These are phyloP conservation scores for Typha latifolia DNA, from an alignment of 176 grass and related monocot species.

Conservation along the genomic window DNA sequence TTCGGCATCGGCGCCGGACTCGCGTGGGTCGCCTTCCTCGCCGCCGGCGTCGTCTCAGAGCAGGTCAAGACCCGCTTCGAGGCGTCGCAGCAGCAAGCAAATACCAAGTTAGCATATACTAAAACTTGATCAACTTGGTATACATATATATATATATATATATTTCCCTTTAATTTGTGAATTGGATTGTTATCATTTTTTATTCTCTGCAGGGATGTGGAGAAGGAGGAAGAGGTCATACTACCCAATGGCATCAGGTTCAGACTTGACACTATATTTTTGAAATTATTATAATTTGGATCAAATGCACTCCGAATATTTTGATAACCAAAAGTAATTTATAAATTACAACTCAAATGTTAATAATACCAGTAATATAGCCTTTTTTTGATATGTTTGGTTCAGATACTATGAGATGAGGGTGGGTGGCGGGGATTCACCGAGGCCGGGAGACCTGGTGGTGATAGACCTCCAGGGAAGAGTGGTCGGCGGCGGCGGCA, in stretches of 20 bases:
- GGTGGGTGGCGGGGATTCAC: constrained; percentile 61
- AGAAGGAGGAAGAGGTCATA: constrained; percentile 62
- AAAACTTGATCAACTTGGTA: background rate
- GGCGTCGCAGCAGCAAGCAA: constrained; percentile 76
- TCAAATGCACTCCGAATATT: no score
- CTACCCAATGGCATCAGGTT: constrained; percentile 83
- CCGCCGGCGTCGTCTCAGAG: constrained; percentile 82
- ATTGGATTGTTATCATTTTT: background rate
- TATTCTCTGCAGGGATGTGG: constrained; percentile 41
- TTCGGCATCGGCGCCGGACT: constrained; percentile 93
- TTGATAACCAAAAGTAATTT: no score
- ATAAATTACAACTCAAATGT: no score
- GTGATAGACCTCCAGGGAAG: constrained; percentile 87
- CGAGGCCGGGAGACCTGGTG: constrained; percentile 61
- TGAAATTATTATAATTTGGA: no score
- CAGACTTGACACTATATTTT: no score
- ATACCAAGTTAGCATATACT: constrained; percentile 60
- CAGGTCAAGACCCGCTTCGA: constrained; percentile 96
- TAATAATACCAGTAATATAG: no score
- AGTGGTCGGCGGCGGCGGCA: constrained; percentile 20
- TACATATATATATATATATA: background rate
- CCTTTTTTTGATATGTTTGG: no score
- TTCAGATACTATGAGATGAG: constrained; percentile 70
- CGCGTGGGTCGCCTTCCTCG: constrained; percentile 83
- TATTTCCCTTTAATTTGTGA: constrained; percentile 1